A percentile compares a stretch with the other conserved stretches of the same genome.
Evolutionary conservation across 257 asterid genomes (phyloP).

Genomic region (Handroanthus guayacan): DNA sequence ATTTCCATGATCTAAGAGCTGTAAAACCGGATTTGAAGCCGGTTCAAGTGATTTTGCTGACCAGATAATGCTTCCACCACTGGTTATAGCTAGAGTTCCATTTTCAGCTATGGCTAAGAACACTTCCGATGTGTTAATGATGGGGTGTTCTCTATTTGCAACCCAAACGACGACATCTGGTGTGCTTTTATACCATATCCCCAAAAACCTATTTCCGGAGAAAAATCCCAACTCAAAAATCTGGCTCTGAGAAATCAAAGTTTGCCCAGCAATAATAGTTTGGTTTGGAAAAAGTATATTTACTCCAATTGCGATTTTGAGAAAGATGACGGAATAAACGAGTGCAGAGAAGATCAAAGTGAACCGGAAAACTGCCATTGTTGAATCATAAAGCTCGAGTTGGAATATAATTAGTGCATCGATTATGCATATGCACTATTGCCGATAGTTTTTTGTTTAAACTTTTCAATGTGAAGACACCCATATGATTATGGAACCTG

Average conservation of each 20-base stretch:
- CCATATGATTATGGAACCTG: no score
- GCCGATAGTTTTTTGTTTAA: no score
- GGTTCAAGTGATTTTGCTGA: constrained; percentile 20
- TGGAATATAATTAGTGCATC: not conserved
- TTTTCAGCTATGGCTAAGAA: constrained; percentile 19
- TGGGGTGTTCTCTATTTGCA: constrained; percentile 43
- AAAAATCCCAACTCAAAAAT: constrained; percentile 41
- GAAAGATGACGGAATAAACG: not conserved
- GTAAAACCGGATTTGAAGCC: constrained; percentile 28
- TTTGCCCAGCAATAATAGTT: constrained; percentile 4
- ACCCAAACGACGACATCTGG: constrained; percentile 42
- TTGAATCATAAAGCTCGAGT: not conserved
- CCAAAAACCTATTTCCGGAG: constrained; percentile 31
- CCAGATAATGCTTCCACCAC: constrained; percentile 34
- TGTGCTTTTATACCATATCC: constrained; percentile 44
- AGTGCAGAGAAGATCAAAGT: not conserved
- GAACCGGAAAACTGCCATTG: not conserved
- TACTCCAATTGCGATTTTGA: not conserved
- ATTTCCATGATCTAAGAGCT: constrained; percentile 42
- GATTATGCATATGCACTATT: no score
- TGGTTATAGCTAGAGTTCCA: constrained; percentile 25
- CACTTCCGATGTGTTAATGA: constrained; percentile 20
- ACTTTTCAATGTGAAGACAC: no score
- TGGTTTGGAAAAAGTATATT: constrained; percentile 26
- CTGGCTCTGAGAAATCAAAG: constrained; percentile 32